Conservation (phyloP, 176 grass and related monocot species). For the Bromus sterilis region DNA sequence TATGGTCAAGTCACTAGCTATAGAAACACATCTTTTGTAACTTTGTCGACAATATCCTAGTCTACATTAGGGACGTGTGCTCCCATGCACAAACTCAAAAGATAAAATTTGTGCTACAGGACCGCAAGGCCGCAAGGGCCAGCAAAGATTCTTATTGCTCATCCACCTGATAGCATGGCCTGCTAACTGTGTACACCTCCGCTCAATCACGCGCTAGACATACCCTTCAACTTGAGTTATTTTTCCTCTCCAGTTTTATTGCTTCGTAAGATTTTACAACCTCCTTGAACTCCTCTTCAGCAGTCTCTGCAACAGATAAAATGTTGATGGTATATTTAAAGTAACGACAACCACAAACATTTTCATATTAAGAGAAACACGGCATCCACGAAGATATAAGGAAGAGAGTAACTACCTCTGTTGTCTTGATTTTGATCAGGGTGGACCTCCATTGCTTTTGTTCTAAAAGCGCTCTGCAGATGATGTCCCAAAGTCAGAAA, state of each 20-base stretch:
- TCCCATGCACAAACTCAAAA: neutral
- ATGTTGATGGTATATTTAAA: neutral
- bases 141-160: neutral
- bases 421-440: constrained; percentile 98
- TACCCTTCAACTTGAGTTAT: constrained; percentile 21
- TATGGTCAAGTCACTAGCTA: neutral
- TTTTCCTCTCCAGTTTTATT: constrained; percentile 85
- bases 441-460: constrained; percentile 95
- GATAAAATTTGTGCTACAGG: neutral
- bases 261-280: constrained; percentile 85
- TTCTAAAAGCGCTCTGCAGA: constrained; percentile 84
- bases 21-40: neutral
- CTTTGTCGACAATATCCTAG: constrained; percentile 20
- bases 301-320: constrained; percentile 49
- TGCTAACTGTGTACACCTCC: neutral
- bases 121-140: neutral
- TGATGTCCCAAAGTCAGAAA: constrained; percentile 11
- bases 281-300: constrained; percentile 92
- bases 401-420: constrained; percentile 42
- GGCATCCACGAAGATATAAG: neutral
- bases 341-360: neutral
- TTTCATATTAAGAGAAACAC: neutral
- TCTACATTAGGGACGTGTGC: constrained; percentile 12
- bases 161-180: constrained; percentile 4
- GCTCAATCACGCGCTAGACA: too few relatives aligned